Evolutionary conservation across 1,139 yeast species (phyloP), one percentile per base, ranked within the genome.

Genomic region (Yamadazyma buinensis): DNA sequence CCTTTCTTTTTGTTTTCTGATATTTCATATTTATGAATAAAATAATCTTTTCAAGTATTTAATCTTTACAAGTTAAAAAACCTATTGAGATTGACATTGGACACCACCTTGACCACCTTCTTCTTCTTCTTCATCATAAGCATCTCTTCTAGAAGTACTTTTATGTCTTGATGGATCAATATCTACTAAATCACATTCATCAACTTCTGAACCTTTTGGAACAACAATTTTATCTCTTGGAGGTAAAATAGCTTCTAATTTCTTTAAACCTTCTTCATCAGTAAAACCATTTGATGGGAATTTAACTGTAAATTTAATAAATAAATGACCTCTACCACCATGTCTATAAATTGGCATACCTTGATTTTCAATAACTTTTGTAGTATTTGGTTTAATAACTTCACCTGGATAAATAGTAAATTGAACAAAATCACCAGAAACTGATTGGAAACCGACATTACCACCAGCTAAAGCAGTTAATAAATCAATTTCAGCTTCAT

Each of bases 391-490:
- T 27, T 90, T 56, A 45, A 94, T 84, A 42, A 90, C 88, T 67
- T 90, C 97, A 59, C 98, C 98, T 36, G 97, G 94, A 40, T 81
- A 69, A 46, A 90, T 79, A 32, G 75, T 71, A 38, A 88, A 77
- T 74, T 88, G 86, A 55, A 92, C 69, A 73, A 78, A 87, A 51
- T 88, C 97, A 46, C 94, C 94, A 42, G 87, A 82, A 37, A 84
- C 77, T 54, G 92, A 97, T 67, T 87, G 76, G 59, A 94, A 72
- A 22, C 85, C 81, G 56, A 92, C 72, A 42, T 82, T 82, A 50
- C 99, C 99, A 59, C 99, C 99, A 30, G 97, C 95, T 51, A 92
- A 75, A 25, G 98, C 96, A 23, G 97, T 88, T 55, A 90, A 72
- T 53, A 92, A 75, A 59, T 92, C 97, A 52, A 94, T 71, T 67